A percentile compares a stretch with the other conserved stretches of the same genome.
phyloP scores from a whole-genome alignment of 257 asterid genomes.

The Gardenia jasminoides region DNA sequence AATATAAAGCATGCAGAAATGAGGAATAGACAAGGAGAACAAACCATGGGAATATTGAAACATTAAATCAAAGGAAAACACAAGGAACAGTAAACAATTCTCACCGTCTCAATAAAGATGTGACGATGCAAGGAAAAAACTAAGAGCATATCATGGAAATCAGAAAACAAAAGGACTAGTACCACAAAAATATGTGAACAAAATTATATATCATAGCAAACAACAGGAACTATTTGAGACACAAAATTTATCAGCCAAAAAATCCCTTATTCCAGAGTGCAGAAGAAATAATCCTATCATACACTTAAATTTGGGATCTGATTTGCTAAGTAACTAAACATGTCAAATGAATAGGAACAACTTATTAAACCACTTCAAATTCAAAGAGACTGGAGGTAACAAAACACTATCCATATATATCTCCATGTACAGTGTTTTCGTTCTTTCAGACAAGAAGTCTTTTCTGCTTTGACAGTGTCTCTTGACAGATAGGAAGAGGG shows the following conservation, averaged over 20 bases:
- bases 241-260: no score
- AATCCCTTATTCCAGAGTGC: not conserved
- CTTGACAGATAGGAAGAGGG: not conserved
- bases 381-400: not conserved
- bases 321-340: not conserved
- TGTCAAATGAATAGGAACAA: not conserved
- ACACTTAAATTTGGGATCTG: not conserved
- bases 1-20: not conserved
- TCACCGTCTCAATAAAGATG: not conserved
- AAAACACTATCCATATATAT: not conserved
- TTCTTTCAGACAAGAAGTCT: not conserved
- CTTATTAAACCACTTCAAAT: not conserved
- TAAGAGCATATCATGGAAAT: not conserved
- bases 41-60: not conserved
- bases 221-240: not conserved
- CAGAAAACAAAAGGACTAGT: not conserved
- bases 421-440: not conserved
- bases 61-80: not conserved
- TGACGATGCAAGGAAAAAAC: not conserved
- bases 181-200: not conserved
- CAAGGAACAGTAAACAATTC: not conserved
- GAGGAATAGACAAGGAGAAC: not conserved
- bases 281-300: not conserved
- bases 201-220: no score
- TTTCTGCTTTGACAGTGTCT: not conserved